A percentile compares a stretch with the other conserved stretches of the same genome.
phyloP scores from a whole-genome alignment of 345 rosid species.

The Sisymbrium irio region DNA sequence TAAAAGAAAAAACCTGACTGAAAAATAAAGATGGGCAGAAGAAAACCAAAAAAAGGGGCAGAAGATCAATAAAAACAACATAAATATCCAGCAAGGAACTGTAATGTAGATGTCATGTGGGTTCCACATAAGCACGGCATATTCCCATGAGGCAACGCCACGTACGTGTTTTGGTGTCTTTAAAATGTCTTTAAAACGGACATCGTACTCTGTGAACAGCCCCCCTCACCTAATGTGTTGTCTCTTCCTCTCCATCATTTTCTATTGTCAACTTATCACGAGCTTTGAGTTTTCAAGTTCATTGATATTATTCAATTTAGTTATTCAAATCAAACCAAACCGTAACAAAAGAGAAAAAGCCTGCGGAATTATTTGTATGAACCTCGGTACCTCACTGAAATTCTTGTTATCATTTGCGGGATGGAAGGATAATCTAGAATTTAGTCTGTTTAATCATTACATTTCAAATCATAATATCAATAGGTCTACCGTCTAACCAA shows the following conservation, averaged over 20 bases:
- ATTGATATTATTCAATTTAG: not conserved
- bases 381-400: not conserved
- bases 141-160: not conserved
- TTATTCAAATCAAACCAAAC: not conserved
- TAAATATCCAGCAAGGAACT: not conserved
- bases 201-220: not conserved
- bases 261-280: conserved; percentile 7
- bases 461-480: not conserved
- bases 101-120: not conserved
- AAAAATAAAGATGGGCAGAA: too few species aligned
- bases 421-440: not conserved
- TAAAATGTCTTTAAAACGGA: not conserved
- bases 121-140: not conserved
- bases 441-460: not conserved
- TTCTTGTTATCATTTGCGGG: not conserved
- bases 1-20: not conserved
- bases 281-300: not conserved
- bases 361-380: not conserved
- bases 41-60: too few species aligned
- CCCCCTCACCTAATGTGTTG: not conserved
- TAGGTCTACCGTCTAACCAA: not conserved
- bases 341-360: not conserved
- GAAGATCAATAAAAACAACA: not conserved
- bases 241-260: not conserved
- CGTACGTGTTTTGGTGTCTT: not conserved